Conservation (phyloP, 2,329 filamentous ascomycete genomes). For the Cylindrodendrum hubeiense region DNA sequence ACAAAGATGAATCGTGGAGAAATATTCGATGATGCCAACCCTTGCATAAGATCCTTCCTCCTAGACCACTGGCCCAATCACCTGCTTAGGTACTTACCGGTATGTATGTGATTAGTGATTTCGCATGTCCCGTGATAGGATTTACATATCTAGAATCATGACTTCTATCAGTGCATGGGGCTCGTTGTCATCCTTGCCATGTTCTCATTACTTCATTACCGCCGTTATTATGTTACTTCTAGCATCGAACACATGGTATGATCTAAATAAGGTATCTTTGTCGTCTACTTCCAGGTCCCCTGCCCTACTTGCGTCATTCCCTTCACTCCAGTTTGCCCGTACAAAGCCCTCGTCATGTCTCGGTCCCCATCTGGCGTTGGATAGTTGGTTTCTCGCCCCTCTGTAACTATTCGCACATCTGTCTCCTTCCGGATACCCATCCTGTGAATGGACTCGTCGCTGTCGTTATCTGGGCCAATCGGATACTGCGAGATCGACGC, state of each 20-base stretch:
- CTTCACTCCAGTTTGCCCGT: slow-evolving; percentile 25
- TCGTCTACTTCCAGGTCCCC: not conserved
- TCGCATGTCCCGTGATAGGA: too few relatives aligned
- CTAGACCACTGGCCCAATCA: too few relatives aligned
- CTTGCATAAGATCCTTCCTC: too few relatives aligned
- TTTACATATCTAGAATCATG: too few relatives aligned
- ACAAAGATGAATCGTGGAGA: too few relatives aligned
- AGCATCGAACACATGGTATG: not conserved
- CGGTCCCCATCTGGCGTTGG: not conserved
- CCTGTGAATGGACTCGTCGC: slow-evolving; percentile 19
- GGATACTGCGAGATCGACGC: slow-evolving; percentile 24
- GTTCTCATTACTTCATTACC: too few relatives aligned
- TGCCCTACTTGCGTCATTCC: slow-evolving; percentile 14
- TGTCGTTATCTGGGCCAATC: slow-evolving; percentile 17
- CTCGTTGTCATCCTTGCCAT: too few relatives aligned
- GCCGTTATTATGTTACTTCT: not conserved
- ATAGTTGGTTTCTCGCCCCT: not conserved
- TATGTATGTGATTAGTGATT: too few relatives aligned
- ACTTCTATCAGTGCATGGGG: too few relatives aligned
- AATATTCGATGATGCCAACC: too few relatives aligned
- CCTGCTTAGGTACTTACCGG: too few relatives aligned
- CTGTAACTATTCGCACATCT: slow-evolving; percentile 18
- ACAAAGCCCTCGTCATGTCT: slow-evolving; percentile 17
- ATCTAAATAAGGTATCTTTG: not conserved
- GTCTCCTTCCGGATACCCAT: slow-evolving; percentile 29